Base-by-base conservation (phyloP, 169 alveolate species). In the Eimeria zaria region DNA sequence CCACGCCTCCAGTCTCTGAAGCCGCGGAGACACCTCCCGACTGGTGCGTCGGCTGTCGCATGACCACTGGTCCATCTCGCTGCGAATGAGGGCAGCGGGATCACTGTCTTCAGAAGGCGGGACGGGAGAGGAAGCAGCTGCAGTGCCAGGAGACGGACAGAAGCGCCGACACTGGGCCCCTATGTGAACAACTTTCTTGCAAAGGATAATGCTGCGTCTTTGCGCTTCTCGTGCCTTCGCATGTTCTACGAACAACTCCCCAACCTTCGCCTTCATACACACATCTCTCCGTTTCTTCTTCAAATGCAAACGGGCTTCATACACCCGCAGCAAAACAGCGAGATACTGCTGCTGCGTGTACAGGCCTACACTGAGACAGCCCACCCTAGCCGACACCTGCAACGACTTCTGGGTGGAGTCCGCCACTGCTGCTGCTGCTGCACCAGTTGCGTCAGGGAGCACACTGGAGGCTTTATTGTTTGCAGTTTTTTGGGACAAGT, bases 301-400 rank as follows among this genome's bases (percentile, higher is more conserved):
- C 20, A 93, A 71, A 16, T 74, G 33, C 67, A 93, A 36, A 16
- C 80, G 73, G 27, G 89, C 93, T 11, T 81, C 93, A 33, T 64
- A 62, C 9, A 88, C 53, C 20, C 80, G 64, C 92, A 93, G 58
- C 74, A 88, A 53, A 24, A 81, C 96, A 8, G 96, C 96, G 16
- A 93, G 93, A n/a, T 58, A 55, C 88, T 93, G 96, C 44, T 87
- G 80, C 60, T 62, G 90, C 30, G 96, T 93, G 78, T 93, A 93
- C 39, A 93, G 46, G 53, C 96, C 96, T 0, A 93, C 94, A 46
- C 33, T n/a, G 60, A 93, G 60, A 39, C 92, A 85, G 74, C 92
- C 92, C 30, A 85, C 92, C 58, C 41, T 85, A 7, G 92, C 92
- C 0, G 92, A 85, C 46, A 85, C 60, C 60, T 85, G 92, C 58